Conservation (phyloP, 2,329 filamentous ascomycete species). For the Pyricularia pennisetigena region DNA sequence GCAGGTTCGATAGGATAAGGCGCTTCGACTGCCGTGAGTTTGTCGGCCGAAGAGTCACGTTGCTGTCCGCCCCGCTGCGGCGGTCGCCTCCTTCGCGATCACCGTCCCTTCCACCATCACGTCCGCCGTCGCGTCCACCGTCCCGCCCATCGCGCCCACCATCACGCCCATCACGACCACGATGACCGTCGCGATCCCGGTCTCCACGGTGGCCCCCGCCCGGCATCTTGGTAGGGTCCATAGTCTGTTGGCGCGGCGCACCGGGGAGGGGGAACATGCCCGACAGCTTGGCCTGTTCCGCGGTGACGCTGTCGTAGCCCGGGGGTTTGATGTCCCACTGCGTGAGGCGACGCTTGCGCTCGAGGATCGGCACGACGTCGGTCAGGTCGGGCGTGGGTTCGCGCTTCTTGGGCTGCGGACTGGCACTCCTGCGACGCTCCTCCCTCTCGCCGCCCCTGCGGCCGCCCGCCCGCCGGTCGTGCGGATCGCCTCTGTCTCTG, state of each 20-base stretch:
- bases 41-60: constrained; percentile 76
- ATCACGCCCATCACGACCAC: constrained; percentile 1
- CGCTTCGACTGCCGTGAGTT: constrained; percentile 93
- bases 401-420: constrained; percentile 77
- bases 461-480: constrained; percentile 30
- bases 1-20: constrained; percentile 78
- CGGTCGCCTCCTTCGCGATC: constrained; percentile 3
- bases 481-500: constrained; percentile 39
- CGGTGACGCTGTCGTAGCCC: constrained; percentile 95
- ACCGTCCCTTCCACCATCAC: constrained; percentile 1
- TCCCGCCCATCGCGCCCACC: neutral
- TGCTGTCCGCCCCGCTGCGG: constrained; percentile 29
- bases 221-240: constrained; percentile 89
- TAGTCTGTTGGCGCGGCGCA: constrained; percentile 85
- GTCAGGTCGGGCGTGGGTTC: constrained; percentile 95
- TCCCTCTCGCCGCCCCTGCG: constrained; percentile 35
- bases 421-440: constrained; percentile 63
- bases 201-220: constrained; percentile 54
- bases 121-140: neutral
- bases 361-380: constrained; percentile 68
- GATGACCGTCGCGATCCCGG: neutral
- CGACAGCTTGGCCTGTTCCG: constrained; percentile 96
- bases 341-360: constrained; percentile 84
- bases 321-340: constrained; percentile 99
- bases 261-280: constrained; percentile 98